phyloP scores from a whole-genome alignment of 1,139 yeast genomes.

The Blastobotrys arbuscula region DNA sequence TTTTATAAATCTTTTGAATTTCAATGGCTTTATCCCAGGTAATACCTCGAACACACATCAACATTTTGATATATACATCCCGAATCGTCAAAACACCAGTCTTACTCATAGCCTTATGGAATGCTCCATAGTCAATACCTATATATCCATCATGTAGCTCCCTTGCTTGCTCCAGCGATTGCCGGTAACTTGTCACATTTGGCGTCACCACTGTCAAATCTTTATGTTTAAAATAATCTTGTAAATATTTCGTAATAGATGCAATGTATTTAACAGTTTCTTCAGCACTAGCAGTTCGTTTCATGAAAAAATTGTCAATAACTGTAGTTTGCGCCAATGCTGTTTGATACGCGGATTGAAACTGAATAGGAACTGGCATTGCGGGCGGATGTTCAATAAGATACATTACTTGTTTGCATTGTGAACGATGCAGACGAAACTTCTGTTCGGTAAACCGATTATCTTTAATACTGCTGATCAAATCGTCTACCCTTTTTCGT shows the following conservation, averaged over 20 bases:
- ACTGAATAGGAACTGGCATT: conserved; percentile 35
- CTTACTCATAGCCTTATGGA: conserved; percentile 67
- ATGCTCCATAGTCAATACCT: conserved; percentile 60
- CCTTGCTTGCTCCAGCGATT: conserved; percentile 27
- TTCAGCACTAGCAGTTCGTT: conserved; percentile 64
- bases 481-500: conserved; percentile 82
- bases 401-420: conserved; percentile 63
- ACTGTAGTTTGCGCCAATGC: conserved; percentile 70
- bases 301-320: conserved; percentile 59
- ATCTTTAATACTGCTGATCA: conserved; percentile 75
- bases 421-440: conserved; percentile 61
- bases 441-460: conserved; percentile 85
- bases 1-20: conserved; percentile 60
- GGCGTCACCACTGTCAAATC: conserved; percentile 37
- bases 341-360: conserved; percentile 66
- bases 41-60: conserved; percentile 75
- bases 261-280: conserved; percentile 66
- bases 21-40: conserved; percentile 79
- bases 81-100: conserved; percentile 64
- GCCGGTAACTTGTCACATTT: conserved; percentile 41
- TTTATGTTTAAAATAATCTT: conserved; percentile 21
- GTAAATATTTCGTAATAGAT: conserved; percentile 49
- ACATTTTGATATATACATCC: conserved; percentile 69
- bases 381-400: conserved; percentile 71
- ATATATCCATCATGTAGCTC: conserved; percentile 39